Conservation (phyloP, 176 grass and related monocot genomes). For the Oryza nivara region DNA sequence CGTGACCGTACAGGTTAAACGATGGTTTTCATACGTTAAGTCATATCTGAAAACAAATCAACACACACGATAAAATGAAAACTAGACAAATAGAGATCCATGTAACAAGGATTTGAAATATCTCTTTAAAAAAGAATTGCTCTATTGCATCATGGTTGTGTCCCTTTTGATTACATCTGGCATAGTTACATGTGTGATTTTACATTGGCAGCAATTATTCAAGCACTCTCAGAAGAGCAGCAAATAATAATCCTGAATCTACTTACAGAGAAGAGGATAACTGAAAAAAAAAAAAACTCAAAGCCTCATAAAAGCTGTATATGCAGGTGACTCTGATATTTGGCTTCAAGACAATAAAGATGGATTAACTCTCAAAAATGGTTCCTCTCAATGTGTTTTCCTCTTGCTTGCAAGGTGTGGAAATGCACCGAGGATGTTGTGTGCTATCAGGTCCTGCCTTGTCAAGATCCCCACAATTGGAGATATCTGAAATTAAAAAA, state of each 20-base stretch:
- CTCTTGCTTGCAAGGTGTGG: slow-evolving; percentile 60
- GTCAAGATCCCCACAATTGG: slow-evolving; percentile 89
- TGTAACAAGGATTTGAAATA: too few relatives aligned
- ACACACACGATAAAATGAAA: neutral
- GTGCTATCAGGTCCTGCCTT: slow-evolving; percentile 81
- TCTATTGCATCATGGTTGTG: too few relatives aligned
- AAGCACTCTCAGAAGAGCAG: neutral
- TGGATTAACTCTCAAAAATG: slow-evolving; percentile 35
- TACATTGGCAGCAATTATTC: slow-evolving; percentile 49
- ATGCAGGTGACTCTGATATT: slow-evolving; percentile 11
- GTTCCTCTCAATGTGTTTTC: slow-evolving; percentile 42
- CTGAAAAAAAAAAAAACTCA: neutral
- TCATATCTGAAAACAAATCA: too few relatives aligned
- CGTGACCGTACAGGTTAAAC: too few relatives aligned
- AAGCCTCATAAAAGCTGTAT: slow-evolving; percentile 6
- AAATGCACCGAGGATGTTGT: slow-evolving; percentile 76
- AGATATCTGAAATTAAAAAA: slow-evolving; percentile 56
- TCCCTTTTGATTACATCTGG: neutral
- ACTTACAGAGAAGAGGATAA: slow-evolving; percentile 27
- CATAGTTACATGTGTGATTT: slow-evolving; percentile 1
- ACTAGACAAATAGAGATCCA: neutral
- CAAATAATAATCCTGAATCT: slow-evolving; percentile 38
- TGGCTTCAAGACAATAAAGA: slow-evolving; percentile 4
- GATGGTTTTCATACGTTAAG: neutral
- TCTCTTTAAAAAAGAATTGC: too few relatives aligned